phyloP scores from a whole-genome alignment of 208 protist genomes.

The Wallacemonas rigidus region DNA sequence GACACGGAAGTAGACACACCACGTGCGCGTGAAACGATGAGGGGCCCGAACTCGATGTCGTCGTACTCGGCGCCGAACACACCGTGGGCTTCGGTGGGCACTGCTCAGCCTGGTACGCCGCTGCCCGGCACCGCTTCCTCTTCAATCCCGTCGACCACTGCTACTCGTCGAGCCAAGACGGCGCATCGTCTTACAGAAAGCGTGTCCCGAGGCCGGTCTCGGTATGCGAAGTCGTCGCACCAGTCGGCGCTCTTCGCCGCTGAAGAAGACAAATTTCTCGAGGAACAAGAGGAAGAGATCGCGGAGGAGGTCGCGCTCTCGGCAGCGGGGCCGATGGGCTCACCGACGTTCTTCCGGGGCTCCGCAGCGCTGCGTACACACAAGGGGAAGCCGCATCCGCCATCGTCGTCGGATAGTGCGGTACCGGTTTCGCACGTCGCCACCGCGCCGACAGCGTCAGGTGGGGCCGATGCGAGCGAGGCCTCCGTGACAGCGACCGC shows the following conservation, averaged over 20 bases:
- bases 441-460: not conserved
- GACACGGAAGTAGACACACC: too few species aligned
- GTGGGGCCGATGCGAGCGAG: too few species aligned
- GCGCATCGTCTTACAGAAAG: not conserved
- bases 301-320: conserved; percentile 14
- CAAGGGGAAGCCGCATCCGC: not conserved
- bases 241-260: conserved; percentile 9
- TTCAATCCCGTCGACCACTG: not conserved
- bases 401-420: not conserved
- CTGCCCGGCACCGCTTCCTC: conserved; percentile 16
- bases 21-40: too few species aligned
- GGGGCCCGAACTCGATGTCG: too few species aligned
- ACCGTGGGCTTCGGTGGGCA: not conserved
- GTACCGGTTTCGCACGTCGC: too few species aligned
- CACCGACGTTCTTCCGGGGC: not conserved
- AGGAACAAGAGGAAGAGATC: conserved; percentile 18
- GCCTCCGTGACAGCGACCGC: too few species aligned
- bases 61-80: not conserved
- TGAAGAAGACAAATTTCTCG: conserved; percentile 15
- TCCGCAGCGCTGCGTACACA: not conserved
- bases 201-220: conserved; percentile 1
- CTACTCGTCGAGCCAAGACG: not conserved
- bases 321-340: not conserved
- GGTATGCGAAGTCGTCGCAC: not conserved
- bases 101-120: not conserved